phyloP scores from a whole-genome alignment of 192 early-diverging fungal species.

The Chytriomyces sp. region DNA sequence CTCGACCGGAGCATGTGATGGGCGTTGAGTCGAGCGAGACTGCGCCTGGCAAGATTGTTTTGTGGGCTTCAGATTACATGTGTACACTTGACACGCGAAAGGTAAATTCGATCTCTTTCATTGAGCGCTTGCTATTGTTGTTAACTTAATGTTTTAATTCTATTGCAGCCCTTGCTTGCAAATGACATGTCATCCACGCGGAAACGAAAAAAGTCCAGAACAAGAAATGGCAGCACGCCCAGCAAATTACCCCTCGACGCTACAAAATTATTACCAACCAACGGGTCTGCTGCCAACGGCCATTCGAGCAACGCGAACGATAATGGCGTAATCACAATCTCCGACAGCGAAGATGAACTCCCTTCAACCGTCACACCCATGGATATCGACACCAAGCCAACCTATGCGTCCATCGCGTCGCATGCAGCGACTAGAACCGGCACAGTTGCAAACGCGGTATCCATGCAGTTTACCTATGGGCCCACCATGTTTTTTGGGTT shows the following conservation, averaged over 20 bases:
- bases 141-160: constrained; percentile 7
- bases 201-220: constrained; percentile 4
- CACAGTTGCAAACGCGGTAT: constrained; percentile 45
- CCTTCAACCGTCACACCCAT: constrained; percentile 11
- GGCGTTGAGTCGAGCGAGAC: constrained; percentile 76
- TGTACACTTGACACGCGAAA: constrained; percentile 74
- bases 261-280: background rate
- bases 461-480: constrained; percentile 80
- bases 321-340: constrained; percentile 27
- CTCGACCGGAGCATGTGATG: constrained; percentile 70
- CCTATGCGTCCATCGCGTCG: constrained; percentile 21
- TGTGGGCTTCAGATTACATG: constrained; percentile 75
- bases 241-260: no score
- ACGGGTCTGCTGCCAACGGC: constrained; percentile 44
- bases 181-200: constrained; percentile 9
- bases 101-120: constrained; percentile 14
- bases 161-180: constrained; percentile 40
- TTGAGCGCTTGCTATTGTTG: background rate
- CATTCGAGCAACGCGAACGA: background rate
- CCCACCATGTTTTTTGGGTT: constrained; percentile 81
- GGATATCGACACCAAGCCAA: background rate
- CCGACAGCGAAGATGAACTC: constrained; percentile 7
- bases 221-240: constrained; percentile 40
- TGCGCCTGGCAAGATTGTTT: constrained; percentile 63
- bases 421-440: background rate